A percentile compares a stretch with the other conserved stretches of the same genome.
These are phyloP conservation scores for Passiflora organensis DNA, from an alignment of 345 rosid genomes.

Conservation along the genomic window DNA sequence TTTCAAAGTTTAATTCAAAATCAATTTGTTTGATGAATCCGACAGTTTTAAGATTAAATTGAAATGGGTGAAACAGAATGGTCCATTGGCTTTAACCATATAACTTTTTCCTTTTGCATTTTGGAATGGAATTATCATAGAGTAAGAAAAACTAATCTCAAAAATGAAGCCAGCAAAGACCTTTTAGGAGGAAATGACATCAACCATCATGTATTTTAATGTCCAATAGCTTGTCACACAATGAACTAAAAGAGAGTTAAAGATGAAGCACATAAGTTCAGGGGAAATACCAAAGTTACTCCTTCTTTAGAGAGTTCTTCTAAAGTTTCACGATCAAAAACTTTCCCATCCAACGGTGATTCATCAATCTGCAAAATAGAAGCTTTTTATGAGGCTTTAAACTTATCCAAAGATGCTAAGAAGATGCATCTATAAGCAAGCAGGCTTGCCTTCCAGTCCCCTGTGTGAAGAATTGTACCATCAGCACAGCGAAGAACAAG, in stretches of 20 bases:
- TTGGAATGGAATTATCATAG: too few relatives aligned
- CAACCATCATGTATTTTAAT: too few relatives aligned
- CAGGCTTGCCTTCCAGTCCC: constrained; percentile 88
- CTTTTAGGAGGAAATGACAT: too few relatives aligned
- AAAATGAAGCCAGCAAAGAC: too few relatives aligned
- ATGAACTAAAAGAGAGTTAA: neutral
- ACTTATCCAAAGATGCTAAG: constrained; percentile 7
- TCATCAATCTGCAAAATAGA: constrained; percentile 71
- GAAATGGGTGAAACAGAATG: neutral
- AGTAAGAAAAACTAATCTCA: too few relatives aligned
- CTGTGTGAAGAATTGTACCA: constrained; percentile 97
- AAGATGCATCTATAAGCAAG: constrained; percentile 7
- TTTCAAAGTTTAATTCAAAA: neutral
- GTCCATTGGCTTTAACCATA: too few relatives aligned
- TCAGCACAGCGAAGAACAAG: constrained; percentile 92
- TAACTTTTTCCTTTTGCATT: too few relatives aligned
- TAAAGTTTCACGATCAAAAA: constrained; percentile 74
- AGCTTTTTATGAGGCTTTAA: constrained; percentile 24
- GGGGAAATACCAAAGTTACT: constrained; percentile 73
- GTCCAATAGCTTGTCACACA: too few relatives aligned
- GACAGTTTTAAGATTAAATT: constrained; percentile 6
- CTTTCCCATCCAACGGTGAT: constrained; percentile 85
- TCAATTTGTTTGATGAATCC: constrained; percentile 1
- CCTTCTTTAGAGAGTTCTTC: constrained; percentile 98
- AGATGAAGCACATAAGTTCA: constrained; percentile 1